Evolutionary conservation across 352 stramenopile species (phyloP), one percentile per base, ranked within the genome.

Genomic region (Pythium aquatile): DNA sequence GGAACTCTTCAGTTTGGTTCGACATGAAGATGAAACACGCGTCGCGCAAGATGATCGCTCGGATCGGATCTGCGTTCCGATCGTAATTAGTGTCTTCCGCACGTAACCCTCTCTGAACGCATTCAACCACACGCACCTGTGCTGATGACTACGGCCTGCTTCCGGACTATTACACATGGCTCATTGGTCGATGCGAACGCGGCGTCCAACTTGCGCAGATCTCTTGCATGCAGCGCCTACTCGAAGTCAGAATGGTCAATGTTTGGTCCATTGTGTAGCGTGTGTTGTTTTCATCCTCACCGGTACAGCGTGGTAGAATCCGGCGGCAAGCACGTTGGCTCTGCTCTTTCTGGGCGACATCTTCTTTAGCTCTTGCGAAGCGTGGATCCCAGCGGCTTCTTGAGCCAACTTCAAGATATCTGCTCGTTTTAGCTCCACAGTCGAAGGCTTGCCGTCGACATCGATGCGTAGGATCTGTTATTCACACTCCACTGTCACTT

Each of bases 121-220:
- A 9, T 35, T 40, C 35, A 24, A 24, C 20, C 20, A 24, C 20
- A 24, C 20, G 56, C 26, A 72, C 65, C 83, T n/a, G 83, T 78
- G 61, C 85, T 93, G 49, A 93, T 76, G 20, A 93, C 73, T 55
- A 93, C 84, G 26, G 83, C 83, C 63, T 93, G 81, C 68, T 90
- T 88, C 7, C 83, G 78, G 30, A 93, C 75, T 20, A 86, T 77
- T 42, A 93, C 86, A 3, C 79, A 89, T 53, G 83, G 79, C 56
- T 93, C 81, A 33, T 89, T 88, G 2, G 76, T 87, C 24, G 88
- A 78, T 1, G 83, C 79, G 49, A 93, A 93, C 9, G 79, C 80
- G 9, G 84, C 85, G 40, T 90, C 83, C 60, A 93, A 74, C 53
- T 87, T 77, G 54, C 83, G 79, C 61, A 93, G 83, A 69, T 93